These are phyloP conservation scores for Flaveria floridana DNA, from an alignment of 140 eudicot species.

Conservation along the genomic window DNA sequence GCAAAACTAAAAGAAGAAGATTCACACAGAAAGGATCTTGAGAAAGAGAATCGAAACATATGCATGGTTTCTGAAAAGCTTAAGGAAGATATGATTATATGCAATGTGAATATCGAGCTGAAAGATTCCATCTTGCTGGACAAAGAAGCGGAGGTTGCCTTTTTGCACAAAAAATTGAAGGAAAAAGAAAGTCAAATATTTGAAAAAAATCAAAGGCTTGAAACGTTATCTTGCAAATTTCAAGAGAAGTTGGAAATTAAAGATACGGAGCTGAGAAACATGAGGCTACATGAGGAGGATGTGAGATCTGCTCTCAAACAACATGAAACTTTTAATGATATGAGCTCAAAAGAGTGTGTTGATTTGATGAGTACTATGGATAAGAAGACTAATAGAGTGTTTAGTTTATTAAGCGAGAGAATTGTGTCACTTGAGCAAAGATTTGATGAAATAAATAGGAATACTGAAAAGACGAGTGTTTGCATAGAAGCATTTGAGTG, in stretches of 20 bases:
- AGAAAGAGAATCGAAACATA: slow-evolving; percentile 30
- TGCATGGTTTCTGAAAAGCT: slow-evolving; percentile 41
- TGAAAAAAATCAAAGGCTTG: slow-evolving; percentile 40
- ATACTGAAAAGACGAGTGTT: slow-evolving; percentile 32
- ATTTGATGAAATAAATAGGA: slow-evolving; percentile 40
- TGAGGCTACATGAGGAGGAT: slow-evolving; percentile 47
- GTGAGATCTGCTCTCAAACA: slow-evolving; percentile 44
- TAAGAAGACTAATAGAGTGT: slow-evolving; percentile 30
- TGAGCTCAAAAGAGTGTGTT: slow-evolving; percentile 36
- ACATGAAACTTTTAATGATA: slow-evolving; percentile 33
- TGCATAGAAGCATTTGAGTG: slow-evolving; percentile 43
- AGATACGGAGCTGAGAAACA: slow-evolving; percentile 38
- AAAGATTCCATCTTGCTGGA: slow-evolving; percentile 52
- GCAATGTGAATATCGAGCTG: slow-evolving; percentile 36
- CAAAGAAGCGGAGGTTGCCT: slow-evolving; percentile 38
- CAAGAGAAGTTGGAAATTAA: slow-evolving; percentile 41
- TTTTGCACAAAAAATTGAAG: slow-evolving; percentile 17
- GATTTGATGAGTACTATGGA: slow-evolving; percentile 35
- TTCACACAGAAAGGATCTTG: slow-evolving; percentile 35
- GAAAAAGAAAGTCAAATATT: slow-evolving; percentile 43
- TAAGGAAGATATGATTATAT: slow-evolving; percentile 38
- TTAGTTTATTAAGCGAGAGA: slow-evolving; percentile 30
- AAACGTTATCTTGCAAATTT: slow-evolving; percentile 38
- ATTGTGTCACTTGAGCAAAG: slow-evolving; percentile 35
- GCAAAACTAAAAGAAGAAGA: slow-evolving; percentile 51